Conservation (phyloP, 2,329 filamentous ascomycete species). For the Calonectria pteridis region DNA sequence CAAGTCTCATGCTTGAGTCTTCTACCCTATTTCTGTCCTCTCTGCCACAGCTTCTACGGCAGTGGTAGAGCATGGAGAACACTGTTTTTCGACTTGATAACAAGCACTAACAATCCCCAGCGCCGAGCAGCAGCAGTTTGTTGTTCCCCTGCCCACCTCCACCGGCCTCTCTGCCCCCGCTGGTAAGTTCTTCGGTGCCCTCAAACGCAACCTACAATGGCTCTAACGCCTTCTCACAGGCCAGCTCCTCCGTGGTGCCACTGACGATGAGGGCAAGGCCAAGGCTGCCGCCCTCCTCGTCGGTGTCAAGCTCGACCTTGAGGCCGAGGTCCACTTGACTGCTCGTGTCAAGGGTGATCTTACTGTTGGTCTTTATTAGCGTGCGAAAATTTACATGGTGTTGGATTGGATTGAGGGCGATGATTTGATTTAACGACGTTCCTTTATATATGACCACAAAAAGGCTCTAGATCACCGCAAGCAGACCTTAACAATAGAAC, state of each 20-base stretch:
- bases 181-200: slow-evolving; percentile 38
- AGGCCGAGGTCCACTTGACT: slow-evolving; percentile 72
- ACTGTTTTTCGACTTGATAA: not conserved
- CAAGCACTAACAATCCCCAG: not conserved
- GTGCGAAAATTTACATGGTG: not conserved
- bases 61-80: not conserved
- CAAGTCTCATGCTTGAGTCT: not conserved
- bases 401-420: not conserved
- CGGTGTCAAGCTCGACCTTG: slow-evolving; percentile 72
- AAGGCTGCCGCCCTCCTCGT: slow-evolving; percentile 70
- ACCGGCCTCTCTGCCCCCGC: slow-evolving; percentile 52
- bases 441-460: slow-evolving; percentile 2
- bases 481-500: not conserved
- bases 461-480: not conserved
- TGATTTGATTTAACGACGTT: slow-evolving; percentile 2
- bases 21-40: not conserved
- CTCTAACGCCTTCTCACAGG: slow-evolving; percentile 48
- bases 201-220: not conserved
- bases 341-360: slow-evolving; percentile 72
- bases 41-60: not conserved
- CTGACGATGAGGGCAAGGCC: slow-evolving; percentile 68
- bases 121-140: slow-evolving; percentile 30
- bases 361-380: slow-evolving; percentile 55
- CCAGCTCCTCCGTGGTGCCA: slow-evolving; percentile 67
- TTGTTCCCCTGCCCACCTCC: slow-evolving; percentile 45